Base-by-base conservation (phyloP, 371 early-diverging fungal species). In the Coemansia sp. region DNA sequence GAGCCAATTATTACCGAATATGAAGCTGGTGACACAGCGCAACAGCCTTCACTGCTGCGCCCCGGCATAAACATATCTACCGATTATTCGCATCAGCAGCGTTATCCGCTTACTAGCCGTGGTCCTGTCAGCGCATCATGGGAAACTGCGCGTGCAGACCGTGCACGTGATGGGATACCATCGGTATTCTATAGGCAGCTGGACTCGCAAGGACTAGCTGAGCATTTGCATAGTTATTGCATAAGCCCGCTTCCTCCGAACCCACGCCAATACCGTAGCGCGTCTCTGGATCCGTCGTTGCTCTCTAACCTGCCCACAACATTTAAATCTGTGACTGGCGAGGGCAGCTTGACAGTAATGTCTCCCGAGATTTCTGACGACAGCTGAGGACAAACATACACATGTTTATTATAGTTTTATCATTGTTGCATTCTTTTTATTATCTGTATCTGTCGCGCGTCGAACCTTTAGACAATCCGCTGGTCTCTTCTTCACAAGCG, bases 231-330 rank as follows among this genome's bases (percentile, higher is more conserved):
- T 52, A 72, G 64, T 63, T 72, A 76, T 40, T 72, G 68, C n/a
- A 50, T 76, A 14, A 61, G 65, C 14, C 13, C 54, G 26, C 53
- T 65, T 4, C 8, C 31, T 2, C 29, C 34, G 6, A 62, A 14
- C 29, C 40, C 53, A 21, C 64, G 68, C 8, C 45, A 31, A 31
- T 50, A 68, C 40, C 75, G 78, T 52, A 77, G 78, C 54, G 37
- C 71, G 18, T 77, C 78, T 0, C 64, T 77, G 26, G 78, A 77
- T 26, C 78, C 78, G 1, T 63, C 77, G 1, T 47, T 77, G 26
- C 71, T 77, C 11, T 52, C 70, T 0, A 66, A 48, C 47, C 45
- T 77, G 67, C 76, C 78, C 2, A 66, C 78, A 0, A 45, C 73
- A 11, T 77, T 75, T 37, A 66, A 72, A n/a, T 65, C 77, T 4